Evolutionary conservation across 768 basidiomycete species (phyloP).

Genomic region (Holtermannia corniformis): DNA sequence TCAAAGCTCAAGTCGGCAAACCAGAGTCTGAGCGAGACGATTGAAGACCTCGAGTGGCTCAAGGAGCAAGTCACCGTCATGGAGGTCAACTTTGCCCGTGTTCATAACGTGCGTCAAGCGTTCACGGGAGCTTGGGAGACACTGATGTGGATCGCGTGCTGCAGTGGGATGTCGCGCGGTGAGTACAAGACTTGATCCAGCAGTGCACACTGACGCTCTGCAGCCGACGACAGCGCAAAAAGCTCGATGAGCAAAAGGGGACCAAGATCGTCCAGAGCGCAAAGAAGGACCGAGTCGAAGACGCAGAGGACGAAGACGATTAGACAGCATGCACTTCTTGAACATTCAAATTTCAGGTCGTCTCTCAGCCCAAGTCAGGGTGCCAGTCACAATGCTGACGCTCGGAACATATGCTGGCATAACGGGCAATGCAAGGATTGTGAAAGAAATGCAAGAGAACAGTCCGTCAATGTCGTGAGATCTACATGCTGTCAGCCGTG

Average conservation of each 20-base stretch:
- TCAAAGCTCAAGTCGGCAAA: conserved; percentile 68
- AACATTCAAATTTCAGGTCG: too few relatives aligned
- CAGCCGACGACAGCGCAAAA: neutral
- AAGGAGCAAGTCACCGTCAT: conserved; percentile 92
- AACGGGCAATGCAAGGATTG: neutral
- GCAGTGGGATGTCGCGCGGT: neutral
- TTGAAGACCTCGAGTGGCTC: conserved; percentile 85
- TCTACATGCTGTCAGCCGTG: neutral
- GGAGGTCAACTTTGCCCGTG: conserved; percentile 88
- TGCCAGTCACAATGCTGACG: neutral
- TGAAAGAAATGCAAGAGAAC: neutral
- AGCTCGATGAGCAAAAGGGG: neutral
- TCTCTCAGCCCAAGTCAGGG: too few relatives aligned
- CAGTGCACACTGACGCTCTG: too few relatives aligned
- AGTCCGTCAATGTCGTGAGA: neutral
- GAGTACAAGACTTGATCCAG: neutral
- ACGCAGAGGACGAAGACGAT: neutral
- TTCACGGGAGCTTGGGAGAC: too few relatives aligned
- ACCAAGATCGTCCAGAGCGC: neutral
- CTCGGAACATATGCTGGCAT: neutral
- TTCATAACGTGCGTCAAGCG: conserved; percentile 62
- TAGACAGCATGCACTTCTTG: too few relatives aligned
- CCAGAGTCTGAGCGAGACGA: conserved; percentile 54
- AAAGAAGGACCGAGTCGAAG: neutral
- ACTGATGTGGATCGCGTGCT: too few relatives aligned